These are phyloP conservation scores for Agroathelia rolfsii DNA, from an alignment of 1,284 basidiomycete species.

Conservation along the genomic window DNA sequence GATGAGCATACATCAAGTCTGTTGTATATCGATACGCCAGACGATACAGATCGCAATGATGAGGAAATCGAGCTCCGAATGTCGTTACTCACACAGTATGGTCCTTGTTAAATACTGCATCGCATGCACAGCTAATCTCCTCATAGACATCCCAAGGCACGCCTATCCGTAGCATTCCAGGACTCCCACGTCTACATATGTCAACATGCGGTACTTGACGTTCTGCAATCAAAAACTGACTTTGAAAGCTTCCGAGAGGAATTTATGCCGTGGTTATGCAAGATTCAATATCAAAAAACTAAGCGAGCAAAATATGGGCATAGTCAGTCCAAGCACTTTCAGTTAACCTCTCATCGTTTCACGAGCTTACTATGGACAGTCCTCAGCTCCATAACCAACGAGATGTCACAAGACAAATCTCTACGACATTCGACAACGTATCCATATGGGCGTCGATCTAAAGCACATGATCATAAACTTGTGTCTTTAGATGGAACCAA, in stretches of 20 bases:
- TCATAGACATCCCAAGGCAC: constrained; percentile 62
- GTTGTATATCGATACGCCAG: constrained; percentile 58
- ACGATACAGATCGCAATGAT: constrained; percentile 55
- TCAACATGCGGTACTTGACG: constrained; percentile 64
- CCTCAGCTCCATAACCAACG: constrained; percentile 29
- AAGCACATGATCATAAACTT: constrained; percentile 1
- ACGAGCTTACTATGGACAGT: constrained; percentile 20
- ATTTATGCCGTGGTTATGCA: constrained; percentile 84
- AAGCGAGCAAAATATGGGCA: constrained; percentile 49
- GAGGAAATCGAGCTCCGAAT: constrained; percentile 69
- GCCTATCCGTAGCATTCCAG: constrained; percentile 60
- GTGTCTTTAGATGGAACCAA: constrained; percentile 8
- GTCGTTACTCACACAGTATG: constrained; percentile 57
- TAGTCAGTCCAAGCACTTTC: constrained; percentile 24
- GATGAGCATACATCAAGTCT: constrained; percentile 57
- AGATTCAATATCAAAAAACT: constrained; percentile 63
- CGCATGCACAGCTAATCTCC: constrained; percentile 7
- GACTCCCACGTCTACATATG: constrained; percentile 91
- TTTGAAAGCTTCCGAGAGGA: constrained; percentile 79
- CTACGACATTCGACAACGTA: constrained; percentile 51
- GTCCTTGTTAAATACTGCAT: constrained; percentile 6
- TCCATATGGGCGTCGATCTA: constrained; percentile 12
- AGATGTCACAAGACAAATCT: constrained; percentile 34
- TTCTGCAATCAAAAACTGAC: constrained; percentile 55
- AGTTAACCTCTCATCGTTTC: constrained; percentile 6